Evolutionary conservation across 2,329 filamentous ascomycete species (phyloP), one percentile per base, ranked within the genome.

Genomic region (Chrysosphaeria jannelii): DNA sequence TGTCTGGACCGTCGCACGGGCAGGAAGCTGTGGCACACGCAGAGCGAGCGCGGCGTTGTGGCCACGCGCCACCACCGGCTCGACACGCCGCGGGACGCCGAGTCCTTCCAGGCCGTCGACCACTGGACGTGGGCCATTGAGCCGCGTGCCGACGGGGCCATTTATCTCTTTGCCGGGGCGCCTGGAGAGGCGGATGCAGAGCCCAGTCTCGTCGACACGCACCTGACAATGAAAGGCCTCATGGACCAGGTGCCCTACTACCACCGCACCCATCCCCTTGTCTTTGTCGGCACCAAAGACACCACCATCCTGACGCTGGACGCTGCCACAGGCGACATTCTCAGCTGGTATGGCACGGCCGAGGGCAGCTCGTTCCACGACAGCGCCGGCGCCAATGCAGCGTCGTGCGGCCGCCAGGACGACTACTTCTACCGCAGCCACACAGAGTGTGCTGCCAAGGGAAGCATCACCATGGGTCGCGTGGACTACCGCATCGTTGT

Each of bases 81-180:
- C 31, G 74, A 76, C 40, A 53, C 51, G 26, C 69, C 70, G 14
- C 39, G 54, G 27, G 39, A 61, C 21, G 51, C 63, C 25, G 51
- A 57, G 18, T 54, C 62, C 39, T 56, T 58, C 35, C 51, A 56
- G 22, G 46, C 63, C 13, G 65, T 85, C 33, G 75, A 89, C 36
- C 71, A 89, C 36, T 85, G 78, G 36, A 52, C 90, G 22, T 97
- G 85, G 76, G 79, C 89, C 26, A 74, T 97, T 25, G 85, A 93
- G 43, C 85, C 85, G 9, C 81, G 59, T 32, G 64, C 69, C 32
- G 71, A 90, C 40, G 85, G 85, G 4, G 66, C 62, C 35, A 57
- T 97, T 19, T 93, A 85, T 38, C 59, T 89, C 24, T 85, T 85
- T 53, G n/a, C n/a, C n/a, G n/a, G n/a, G n/a, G 62, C 66, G 13